These are phyloP conservation scores for Penicillium sp. DNA, from an alignment of 2,329 filamentous ascomycete species.

Conservation along the genomic window DNA sequence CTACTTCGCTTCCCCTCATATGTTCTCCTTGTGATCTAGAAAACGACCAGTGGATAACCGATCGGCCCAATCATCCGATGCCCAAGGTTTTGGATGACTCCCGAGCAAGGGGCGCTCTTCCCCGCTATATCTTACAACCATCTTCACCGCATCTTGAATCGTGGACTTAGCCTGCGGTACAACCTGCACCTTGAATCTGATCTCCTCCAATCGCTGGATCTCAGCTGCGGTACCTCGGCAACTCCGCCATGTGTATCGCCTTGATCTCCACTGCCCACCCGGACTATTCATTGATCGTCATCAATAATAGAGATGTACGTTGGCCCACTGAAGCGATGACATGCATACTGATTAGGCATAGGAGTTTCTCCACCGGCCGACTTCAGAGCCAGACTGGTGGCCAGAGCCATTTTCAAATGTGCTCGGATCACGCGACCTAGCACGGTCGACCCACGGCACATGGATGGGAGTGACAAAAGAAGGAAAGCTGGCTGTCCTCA, in stretches of 20 bases:
- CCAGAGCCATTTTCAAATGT: conserved; percentile 55
- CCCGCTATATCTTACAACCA: neutral
- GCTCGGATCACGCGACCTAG: conserved; percentile 62
- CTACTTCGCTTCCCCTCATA: neutral
- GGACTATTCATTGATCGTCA: conserved; percentile 70
- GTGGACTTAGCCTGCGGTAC: neutral
- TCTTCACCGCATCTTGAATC: neutral
- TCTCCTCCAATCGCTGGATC: conserved; percentile 6
- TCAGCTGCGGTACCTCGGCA: conserved; percentile 43
- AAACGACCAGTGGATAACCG: conserved; percentile 9
- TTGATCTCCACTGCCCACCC: conserved; percentile 75
- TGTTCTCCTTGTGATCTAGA: neutral
- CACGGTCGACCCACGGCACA: conserved; percentile 60
- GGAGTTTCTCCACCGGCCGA: conserved; percentile 65
- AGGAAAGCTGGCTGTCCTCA: conserved; percentile 63
- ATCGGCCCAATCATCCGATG: conserved; percentile 18
- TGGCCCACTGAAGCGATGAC: neutral
- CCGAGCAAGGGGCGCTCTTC: neutral
- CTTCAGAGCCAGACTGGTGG: conserved; percentile 62
- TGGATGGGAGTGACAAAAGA: conserved; percentile 65
- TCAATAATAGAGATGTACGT: conserved; percentile 73
- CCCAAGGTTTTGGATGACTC: conserved; percentile 13
- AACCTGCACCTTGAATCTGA: neutral
- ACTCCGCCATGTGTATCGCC: conserved; percentile 70
- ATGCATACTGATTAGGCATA: conserved; percentile 27